Conservation (phyloP, 176 grass and related monocot species). For the Musa itinerans region DNA sequence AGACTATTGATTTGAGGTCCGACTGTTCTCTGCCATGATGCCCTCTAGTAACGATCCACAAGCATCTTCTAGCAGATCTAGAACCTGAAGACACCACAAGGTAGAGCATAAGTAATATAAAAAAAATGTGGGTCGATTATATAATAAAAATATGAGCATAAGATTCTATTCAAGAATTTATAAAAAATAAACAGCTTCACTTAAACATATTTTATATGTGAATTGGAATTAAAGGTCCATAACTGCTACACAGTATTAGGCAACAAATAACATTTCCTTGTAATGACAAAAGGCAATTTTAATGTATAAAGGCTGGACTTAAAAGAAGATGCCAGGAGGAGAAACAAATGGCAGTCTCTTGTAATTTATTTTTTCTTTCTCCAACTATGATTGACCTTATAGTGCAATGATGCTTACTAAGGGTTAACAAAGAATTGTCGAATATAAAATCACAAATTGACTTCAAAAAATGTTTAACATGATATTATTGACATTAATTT, state of each 20-base stretch:
- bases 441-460: too few species aligned
- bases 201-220: neutral
- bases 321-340: too few species aligned
- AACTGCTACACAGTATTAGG: too few species aligned
- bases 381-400: neutral
- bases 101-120: neutral
- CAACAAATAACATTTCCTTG: too few species aligned
- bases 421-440: neutral
- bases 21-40: slow-evolving; percentile 40
- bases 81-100: slow-evolving; percentile 35
- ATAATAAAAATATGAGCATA: too few species aligned
- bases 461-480: neutral
- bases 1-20: slow-evolving; percentile 23
- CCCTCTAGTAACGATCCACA: slow-evolving; percentile 65
- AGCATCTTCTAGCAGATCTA: slow-evolving; percentile 87
- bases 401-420: neutral
- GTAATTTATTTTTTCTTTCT: neutral
- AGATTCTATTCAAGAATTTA: too few species aligned
- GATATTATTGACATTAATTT: neutral
- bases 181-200: too few species aligned
- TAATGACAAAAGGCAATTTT: too few species aligned
- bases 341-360: too few species aligned
- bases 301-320: too few species aligned
- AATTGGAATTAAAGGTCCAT: neutral
- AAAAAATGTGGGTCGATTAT: too few species aligned